A percentile compares a stretch with the other conserved stretches of the same genome.
Conservation (phyloP, 2,329 filamentous ascomycete genomes). For the Aspergillus ochraceus region DNA sequence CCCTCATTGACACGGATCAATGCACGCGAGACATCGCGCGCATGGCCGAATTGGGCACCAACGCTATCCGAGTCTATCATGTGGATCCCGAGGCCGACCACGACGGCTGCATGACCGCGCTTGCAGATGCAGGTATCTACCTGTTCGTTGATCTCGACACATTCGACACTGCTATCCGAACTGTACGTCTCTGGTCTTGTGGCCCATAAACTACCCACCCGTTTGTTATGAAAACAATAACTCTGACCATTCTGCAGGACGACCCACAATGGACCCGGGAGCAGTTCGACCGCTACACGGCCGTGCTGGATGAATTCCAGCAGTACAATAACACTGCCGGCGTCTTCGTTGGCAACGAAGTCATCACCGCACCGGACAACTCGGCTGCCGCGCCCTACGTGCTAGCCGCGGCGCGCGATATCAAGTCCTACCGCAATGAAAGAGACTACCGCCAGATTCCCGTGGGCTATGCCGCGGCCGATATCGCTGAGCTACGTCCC, state of each 20-base stretch:
- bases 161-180: constrained; percentile 46
- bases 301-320: constrained; percentile 75
- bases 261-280: constrained; percentile 70
- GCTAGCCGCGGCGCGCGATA: constrained; percentile 76
- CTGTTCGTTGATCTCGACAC: constrained; percentile 74
- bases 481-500: constrained; percentile 69
- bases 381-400: constrained; percentile 75
- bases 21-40: constrained; percentile 72
- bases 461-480: constrained; percentile 83
- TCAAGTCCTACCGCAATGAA: constrained; percentile 75
- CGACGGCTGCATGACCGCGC: constrained; percentile 75
- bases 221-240: not conserved
- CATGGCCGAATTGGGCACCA: constrained; percentile 79
- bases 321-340: constrained; percentile 77
- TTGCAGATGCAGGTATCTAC: constrained; percentile 80
- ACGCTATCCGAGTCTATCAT: constrained; percentile 85
- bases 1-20: constrained; percentile 72
- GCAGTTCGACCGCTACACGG: constrained; percentile 67
- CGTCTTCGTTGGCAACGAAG: constrained; percentile 87
- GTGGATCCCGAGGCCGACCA: constrained; percentile 73
- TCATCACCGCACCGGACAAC: constrained; percentile 55
- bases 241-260: constrained; percentile 40
- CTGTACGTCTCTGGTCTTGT: constrained; percentile 28
- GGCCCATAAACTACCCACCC: not conserved
- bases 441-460: constrained; percentile 80